Evolutionary conservation across 2,329 filamentous ascomycete genomes (phyloP).

Genomic region (Talaromyces piceae): DNA sequence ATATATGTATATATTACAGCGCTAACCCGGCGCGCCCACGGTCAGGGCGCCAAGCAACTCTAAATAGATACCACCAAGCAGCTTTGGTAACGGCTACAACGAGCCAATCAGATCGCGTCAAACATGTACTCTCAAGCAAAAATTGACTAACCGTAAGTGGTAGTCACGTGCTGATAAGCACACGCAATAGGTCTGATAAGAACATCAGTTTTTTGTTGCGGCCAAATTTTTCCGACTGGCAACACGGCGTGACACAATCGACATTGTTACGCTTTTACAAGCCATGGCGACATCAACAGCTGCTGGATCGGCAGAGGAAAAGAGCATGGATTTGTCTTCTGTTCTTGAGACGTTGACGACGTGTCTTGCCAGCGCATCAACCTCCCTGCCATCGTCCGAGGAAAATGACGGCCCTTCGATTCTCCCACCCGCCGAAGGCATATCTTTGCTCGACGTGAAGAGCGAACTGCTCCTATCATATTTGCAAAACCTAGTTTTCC

Average conservation of each 20-base stretch:
- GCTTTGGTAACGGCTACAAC: background rate
- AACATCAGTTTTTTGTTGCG: background rate
- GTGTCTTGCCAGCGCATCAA: slow-evolving; percentile 27
- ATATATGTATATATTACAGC: too few relatives aligned
- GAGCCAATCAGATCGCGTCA: background rate
- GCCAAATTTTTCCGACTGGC: background rate
- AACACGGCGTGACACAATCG: background rate
- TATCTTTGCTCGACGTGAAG: slow-evolving; percentile 90
- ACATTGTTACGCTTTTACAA: background rate
- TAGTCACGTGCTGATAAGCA: background rate
- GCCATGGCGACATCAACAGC: background rate
- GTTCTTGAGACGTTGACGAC: slow-evolving; percentile 28
- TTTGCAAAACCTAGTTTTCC: slow-evolving; percentile 84
- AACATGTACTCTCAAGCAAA: too few relatives aligned
- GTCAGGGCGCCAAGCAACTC: too few relatives aligned
- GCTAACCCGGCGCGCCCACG: too few relatives aligned
- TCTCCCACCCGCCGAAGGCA: slow-evolving; percentile 71
- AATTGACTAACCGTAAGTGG: background rate
- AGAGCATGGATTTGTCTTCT: slow-evolving; percentile 15
- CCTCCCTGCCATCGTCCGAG: slow-evolving; percentile 25
- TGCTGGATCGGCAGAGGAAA: background rate
- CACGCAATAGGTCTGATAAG: background rate
- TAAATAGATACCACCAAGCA: too few relatives aligned
- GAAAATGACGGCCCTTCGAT: slow-evolving; percentile 53
- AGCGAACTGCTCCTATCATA: slow-evolving; percentile 97